These are phyloP conservation scores for Xylaria sp. DNA, from an alignment of 2,329 filamentous ascomycete species.

Conservation along the genomic window DNA sequence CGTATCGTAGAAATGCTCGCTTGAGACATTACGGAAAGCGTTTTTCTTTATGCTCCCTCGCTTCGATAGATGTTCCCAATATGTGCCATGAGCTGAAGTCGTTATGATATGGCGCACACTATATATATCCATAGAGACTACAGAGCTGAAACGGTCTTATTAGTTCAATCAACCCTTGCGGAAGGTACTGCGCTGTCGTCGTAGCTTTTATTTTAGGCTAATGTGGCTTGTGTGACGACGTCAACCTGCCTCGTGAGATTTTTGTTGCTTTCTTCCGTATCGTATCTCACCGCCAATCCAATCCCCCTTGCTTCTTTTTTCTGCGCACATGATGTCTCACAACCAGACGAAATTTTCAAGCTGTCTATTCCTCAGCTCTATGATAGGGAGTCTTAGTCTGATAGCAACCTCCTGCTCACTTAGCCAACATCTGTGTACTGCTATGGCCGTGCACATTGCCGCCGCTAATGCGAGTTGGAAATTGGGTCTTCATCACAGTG, in stretches of 20 bases:
- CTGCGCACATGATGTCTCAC: not conserved
- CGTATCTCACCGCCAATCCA: not conserved
- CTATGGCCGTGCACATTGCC: not conserved
- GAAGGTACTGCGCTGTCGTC: not conserved
- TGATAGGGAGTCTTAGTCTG: too few relatives aligned
- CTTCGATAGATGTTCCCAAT: not conserved
- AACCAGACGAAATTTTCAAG: too few relatives aligned
- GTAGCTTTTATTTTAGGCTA: not conserved
- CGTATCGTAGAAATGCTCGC: not conserved
- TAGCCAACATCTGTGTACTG: not conserved
- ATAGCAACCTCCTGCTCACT: too few relatives aligned
- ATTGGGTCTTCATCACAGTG: constrained; percentile 9
- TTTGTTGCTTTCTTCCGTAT: not conserved
- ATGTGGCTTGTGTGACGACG: not conserved
- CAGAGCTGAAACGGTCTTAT: constrained; percentile 3
- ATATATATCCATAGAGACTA: not conserved
- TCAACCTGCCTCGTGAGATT: not conserved
- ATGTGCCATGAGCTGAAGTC: not conserved
- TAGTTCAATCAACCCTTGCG: not conserved
- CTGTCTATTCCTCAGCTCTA: too few relatives aligned
- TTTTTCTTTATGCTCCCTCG: not conserved
- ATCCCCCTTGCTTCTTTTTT: not conserved
- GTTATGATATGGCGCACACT: not conserved
- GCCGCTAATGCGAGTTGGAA: constrained; percentile 15
- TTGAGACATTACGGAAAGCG: constrained; percentile 3